Conservation (phyloP, 768 basidiomycete species). For the Clathrus columnatus region DNA sequence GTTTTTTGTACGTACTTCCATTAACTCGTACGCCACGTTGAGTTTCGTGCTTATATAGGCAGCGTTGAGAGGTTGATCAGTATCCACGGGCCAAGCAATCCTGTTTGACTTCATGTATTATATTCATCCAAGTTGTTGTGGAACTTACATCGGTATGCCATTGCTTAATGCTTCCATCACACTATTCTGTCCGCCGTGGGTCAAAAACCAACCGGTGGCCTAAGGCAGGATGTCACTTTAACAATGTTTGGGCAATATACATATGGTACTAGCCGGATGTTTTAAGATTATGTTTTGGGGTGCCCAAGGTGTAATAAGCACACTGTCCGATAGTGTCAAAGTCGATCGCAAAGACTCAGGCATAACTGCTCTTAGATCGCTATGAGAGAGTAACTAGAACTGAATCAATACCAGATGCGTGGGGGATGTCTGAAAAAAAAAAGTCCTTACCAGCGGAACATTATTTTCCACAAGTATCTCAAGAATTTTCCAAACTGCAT, state of each 20-base stretch:
- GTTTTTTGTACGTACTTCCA: constrained; percentile 16
- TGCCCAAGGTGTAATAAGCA: constrained; percentile 18
- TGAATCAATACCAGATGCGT: not conserved
- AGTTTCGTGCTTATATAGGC: constrained; percentile 14
- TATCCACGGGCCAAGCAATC: constrained; percentile 21
- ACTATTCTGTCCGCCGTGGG: constrained; percentile 21
- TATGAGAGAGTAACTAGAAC: constrained; percentile 17
- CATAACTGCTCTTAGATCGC: constrained; percentile 10
- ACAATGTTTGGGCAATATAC: not conserved
- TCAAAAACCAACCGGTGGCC: constrained; percentile 19
- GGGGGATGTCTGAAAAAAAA: not conserved
- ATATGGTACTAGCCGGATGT: constrained; percentile 17
- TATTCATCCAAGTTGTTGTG: too few relatives aligned
- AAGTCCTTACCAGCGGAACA: constrained; percentile 18
- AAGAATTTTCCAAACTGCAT: constrained; percentile 16
- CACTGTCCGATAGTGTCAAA: constrained; percentile 16
- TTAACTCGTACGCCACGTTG: constrained; percentile 15
- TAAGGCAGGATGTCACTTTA: not conserved
- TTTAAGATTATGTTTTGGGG: constrained; percentile 20
- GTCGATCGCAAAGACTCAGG: constrained; percentile 15
- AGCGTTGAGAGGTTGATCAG: constrained; percentile 19
- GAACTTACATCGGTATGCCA: constrained; percentile 19
- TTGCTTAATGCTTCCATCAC: constrained; percentile 17
- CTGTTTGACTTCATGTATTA: constrained; percentile 3
- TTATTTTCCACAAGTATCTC: constrained; percentile 17